Evolutionary conservation across 2,329 filamentous ascomycete species (phyloP).

Genomic region (Aspergillus amoenus): DNA sequence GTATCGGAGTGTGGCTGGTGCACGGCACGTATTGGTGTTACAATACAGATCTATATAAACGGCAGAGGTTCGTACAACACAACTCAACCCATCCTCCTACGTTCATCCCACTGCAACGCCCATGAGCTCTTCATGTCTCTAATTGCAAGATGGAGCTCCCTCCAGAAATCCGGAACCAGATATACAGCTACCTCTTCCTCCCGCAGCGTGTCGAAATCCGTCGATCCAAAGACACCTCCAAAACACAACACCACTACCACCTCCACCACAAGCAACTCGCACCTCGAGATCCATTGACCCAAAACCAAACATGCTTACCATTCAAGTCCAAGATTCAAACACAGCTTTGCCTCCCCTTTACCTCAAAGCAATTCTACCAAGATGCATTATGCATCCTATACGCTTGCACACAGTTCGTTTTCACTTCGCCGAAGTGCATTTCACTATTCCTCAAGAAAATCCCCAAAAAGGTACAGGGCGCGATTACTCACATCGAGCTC

Average conservation of each 20-base stretch:
- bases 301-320: neutral
- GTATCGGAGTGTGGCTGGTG: neutral
- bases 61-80: neutral
- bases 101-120: neutral
- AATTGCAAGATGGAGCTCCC: slow-evolving; percentile 50
- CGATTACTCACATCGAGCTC: slow-evolving; percentile 41
- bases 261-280: slow-evolving; percentile 55
- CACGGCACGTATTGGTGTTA: neutral
- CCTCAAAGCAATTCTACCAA: slow-evolving; percentile 59
- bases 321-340: neutral
- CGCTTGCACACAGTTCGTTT: slow-evolving; percentile 27
- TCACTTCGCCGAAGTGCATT: slow-evolving; percentile 16
- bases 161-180: slow-evolving; percentile 66
- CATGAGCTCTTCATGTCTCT: slow-evolving; percentile 23
- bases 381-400: slow-evolving; percentile 69
- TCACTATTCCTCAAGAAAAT: slow-evolving; percentile 37
- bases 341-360: slow-evolving; percentile 57
- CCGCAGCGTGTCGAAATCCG: slow-evolving; percentile 20
- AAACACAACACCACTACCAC: slow-evolving; percentile 57
- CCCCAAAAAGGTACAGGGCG: slow-evolving; percentile 58
- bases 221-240: slow-evolving; percentile 52
- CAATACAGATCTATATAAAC: slow-evolving; percentile 6
- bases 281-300: slow-evolving; percentile 13
- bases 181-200: slow-evolving; percentile 65
- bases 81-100: neutral